phyloP scores from a whole-genome alignment of 2,329 filamentous ascomycete genomes.

The Diaporthe eres region DNA sequence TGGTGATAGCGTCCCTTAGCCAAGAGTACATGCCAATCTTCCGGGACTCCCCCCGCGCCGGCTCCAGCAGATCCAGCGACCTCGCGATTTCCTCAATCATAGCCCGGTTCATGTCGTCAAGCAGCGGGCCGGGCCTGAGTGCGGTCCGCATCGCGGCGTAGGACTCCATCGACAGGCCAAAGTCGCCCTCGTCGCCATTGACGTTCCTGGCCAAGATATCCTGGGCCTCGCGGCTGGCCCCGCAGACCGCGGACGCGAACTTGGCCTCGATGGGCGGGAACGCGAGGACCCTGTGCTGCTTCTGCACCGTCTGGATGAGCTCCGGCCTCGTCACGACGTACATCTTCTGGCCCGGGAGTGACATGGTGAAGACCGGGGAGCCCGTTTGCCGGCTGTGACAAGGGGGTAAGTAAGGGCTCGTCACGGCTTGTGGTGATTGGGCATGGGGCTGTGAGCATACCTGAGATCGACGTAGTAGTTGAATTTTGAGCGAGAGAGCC shows the following conservation, averaged over 20 bases:
- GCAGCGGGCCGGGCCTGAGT: conserved; percentile 49
- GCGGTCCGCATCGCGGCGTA: conserved; percentile 52
- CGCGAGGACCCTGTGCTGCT: conserved; percentile 52
- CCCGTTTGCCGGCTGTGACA: conserved; percentile 41
- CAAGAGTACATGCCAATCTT: conserved; percentile 45
- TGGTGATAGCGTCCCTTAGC: conserved; percentile 51
- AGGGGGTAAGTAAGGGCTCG: neutral
- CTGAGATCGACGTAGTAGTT: conserved; percentile 52
- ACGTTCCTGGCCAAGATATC: conserved; percentile 49
- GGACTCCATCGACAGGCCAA: conserved; percentile 52
- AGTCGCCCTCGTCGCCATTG: conserved; percentile 54
- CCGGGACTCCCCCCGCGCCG: conserved; percentile 35
- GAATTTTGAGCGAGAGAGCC: conserved; percentile 48
- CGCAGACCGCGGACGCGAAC: conserved; percentile 50
- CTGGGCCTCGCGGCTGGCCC: conserved; percentile 48
- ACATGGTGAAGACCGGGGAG: conserved; percentile 57
- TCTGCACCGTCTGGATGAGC: conserved; percentile 56
- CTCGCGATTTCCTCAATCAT: conserved; percentile 51
- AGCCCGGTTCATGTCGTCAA: conserved; percentile 53
- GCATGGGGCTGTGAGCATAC: conserved; percentile 33
- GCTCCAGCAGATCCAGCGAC: conserved; percentile 39
- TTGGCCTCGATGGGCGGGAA: conserved; percentile 56
- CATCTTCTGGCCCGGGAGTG: conserved; percentile 56
- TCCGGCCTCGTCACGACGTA: conserved; percentile 56
- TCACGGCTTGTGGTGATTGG: no score